Evolutionary conservation across 2,329 filamentous ascomycete genomes (phyloP).

Genomic region (Aspergillus quadrilineatus): DNA sequence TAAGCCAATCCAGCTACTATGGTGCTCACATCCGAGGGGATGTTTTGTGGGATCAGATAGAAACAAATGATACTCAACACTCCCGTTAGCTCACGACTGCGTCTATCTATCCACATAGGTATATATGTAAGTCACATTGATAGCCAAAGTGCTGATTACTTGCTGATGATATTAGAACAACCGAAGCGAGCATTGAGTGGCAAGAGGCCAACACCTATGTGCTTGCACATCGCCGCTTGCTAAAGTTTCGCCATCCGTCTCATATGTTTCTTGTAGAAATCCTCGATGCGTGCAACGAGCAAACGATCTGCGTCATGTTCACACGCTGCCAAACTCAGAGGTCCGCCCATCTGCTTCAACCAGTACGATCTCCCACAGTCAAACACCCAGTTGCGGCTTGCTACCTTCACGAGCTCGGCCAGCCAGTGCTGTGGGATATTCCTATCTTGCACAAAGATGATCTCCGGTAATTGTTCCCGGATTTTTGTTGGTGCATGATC

Average conservation of each 20-base stretch:
- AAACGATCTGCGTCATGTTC: constrained; percentile 26
- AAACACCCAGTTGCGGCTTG: constrained; percentile 33
- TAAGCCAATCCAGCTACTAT: neutral
- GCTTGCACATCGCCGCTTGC: neutral
- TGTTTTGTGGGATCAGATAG: neutral
- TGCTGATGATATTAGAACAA: neutral
- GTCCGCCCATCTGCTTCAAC: constrained; percentile 31
- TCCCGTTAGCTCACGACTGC: no score
- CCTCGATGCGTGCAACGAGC: constrained; percentile 22
- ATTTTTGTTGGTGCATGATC: constrained; percentile 23
- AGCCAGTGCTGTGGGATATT: constrained; percentile 29
- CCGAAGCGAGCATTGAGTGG: neutral
- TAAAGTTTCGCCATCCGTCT: constrained; percentile 25
- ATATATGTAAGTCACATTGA: neutral
- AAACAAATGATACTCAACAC: neutral
- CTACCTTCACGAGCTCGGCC: constrained; percentile 34
- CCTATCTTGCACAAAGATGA: constrained; percentile 31
- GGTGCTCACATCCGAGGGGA: neutral
- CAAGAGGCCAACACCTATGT: neutral
- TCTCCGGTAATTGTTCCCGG: constrained; percentile 24
- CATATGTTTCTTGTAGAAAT: constrained; percentile 21
- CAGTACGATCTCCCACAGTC: constrained; percentile 35
- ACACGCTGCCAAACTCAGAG: constrained; percentile 28
- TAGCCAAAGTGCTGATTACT: neutral
- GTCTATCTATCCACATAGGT: neutral